phyloP scores from a whole-genome alignment of 345 rosid species.

The Acer saccharum region DNA sequence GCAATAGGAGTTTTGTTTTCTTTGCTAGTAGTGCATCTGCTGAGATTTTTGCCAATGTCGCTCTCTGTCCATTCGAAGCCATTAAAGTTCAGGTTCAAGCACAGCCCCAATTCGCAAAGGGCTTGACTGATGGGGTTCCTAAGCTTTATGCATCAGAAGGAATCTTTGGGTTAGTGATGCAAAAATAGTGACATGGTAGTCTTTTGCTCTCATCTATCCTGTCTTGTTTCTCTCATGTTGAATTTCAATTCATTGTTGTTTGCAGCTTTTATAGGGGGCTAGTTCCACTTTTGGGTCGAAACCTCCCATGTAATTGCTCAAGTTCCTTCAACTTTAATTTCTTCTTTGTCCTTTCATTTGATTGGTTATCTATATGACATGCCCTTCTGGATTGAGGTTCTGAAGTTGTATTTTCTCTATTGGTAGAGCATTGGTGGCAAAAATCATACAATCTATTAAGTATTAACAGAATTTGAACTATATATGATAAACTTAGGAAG shows the following conservation, averaged over 20 bases:
- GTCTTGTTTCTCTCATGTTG: not conserved
- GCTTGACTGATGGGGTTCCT: constrained; percentile 61
- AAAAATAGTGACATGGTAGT: not conserved
- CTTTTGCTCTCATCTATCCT: not conserved
- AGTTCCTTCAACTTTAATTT: constrained; percentile 15
- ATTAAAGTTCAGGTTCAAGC: constrained; percentile 62
- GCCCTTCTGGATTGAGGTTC: not conserved
- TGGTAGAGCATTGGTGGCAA: not conserved
- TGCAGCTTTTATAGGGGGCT: constrained; percentile 57
- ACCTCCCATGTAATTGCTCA: constrained; percentile 48
- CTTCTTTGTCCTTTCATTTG: not conserved
- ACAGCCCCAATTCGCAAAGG: constrained; percentile 60
- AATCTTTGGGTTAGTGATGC: constrained; percentile 43
- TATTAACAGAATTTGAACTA: not conserved
- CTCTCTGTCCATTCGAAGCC: constrained; percentile 70
- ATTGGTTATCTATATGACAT: not conserved
- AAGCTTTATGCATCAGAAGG: constrained; percentile 56
- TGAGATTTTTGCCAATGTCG: constrained; percentile 57
- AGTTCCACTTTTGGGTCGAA: constrained; percentile 49
- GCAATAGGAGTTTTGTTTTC: constrained; percentile 50
- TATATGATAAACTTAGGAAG: not conserved
- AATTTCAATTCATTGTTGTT: constrained; percentile 14
- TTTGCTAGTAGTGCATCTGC: constrained; percentile 70
- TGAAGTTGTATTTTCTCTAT: not conserved
- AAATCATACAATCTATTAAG: not conserved